Evolutionary conservation across 2,329 filamentous ascomycete genomes (phyloP), one percentile per base, ranked within the genome.

Genomic region (Fusarium longipes): DNA sequence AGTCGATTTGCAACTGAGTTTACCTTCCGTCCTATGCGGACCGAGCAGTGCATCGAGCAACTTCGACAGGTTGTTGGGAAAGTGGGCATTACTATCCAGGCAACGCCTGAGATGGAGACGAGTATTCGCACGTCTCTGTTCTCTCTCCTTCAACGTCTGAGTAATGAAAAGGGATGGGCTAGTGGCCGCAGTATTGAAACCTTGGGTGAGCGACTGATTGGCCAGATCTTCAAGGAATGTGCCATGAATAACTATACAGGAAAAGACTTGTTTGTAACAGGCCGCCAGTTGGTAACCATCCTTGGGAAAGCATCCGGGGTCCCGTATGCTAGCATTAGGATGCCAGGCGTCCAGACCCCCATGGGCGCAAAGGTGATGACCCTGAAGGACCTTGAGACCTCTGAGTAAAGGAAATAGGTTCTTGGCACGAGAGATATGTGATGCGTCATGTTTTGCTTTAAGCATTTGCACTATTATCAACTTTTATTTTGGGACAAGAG

Each of bases 1-100:
- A 88, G 86, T 55, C 84, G 89, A 2, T 92, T 92, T 68, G 84
- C 87, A 0, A 87, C 89, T 32, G 80, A 83, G 2, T 74, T 92
- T 8, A 74, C 82, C n/a, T 92, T 92, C 75, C 75, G 78, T 1
- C 71, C 80, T 11, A 71, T 89, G 25, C 73, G 73, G 1, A 77
- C 83, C 0, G 67, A 77, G 3, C 75, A 85, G 40, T 87, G 84
- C 63, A 63, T 83, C 5, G 64, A 77, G 8, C 77, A 89, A 15
- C 73, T 91, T 6, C 54, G 69, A 2, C 69, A 71, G 24, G 68
- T 78, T 7, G 73, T 83, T 8, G 51, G 52, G 42, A 73, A 67
- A 49, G 72, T 75, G 32, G 75, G 75, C 40, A 74, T 75, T 39
- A 70, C 72, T 14, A 74, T 75, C 8, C 70, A 77, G 22, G 60